Base-by-base conservation (phyloP, 371 early-diverging fungal genomes). In the Lichtheimia corymbifera region DNA sequence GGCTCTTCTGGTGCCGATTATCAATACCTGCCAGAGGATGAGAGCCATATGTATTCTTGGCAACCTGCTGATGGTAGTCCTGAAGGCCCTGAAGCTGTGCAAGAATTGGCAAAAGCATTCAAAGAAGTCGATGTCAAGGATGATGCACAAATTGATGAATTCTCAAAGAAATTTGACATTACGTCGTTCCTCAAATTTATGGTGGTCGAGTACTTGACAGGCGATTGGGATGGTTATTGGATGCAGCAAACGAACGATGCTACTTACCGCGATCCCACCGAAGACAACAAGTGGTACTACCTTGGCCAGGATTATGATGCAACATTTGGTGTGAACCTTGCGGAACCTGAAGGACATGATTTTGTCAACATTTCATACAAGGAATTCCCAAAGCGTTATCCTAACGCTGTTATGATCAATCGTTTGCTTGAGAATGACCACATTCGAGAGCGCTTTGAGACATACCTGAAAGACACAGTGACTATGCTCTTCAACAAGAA, bases 211-310 rank as follows among this genome's bases (percentile, higher is more conserved):
- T 84, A 83, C 71, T 67, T 83, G 42, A 66, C 76, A 47, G 85
- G 70, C 15, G 59, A 77, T 53, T 84, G 85, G 85, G 85, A 84
- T 56, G 83, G 77, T 35, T 84, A 84, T 73, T 84, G 85, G 85
- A 78, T 75, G 75, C 45, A 47, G 41, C 83, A 81, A 60, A 78
- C 80, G 61, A 84, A 84, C 67, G 71, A 74, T 49, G 85, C 79
- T 66, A 77, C 82, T 13, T 84, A 80, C 62, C 73, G 77, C 35
- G 85, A 84, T 50, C 72, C 68, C 28, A 70, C 70, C 11, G 62
- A 70, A 28, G 72, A 77, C 62, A 71, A 67, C 53, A 63, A 50
- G 18, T 79, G 79, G 79, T 76, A 69, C 62, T 79, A 67, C 63
- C 50, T 79, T 9, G 74, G 65, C 9, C 84, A 84, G 65, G 85